phyloP scores from a whole-genome alignment of 2,329 filamentous ascomycete genomes.

The Sodiomyces alkalinus region DNA sequence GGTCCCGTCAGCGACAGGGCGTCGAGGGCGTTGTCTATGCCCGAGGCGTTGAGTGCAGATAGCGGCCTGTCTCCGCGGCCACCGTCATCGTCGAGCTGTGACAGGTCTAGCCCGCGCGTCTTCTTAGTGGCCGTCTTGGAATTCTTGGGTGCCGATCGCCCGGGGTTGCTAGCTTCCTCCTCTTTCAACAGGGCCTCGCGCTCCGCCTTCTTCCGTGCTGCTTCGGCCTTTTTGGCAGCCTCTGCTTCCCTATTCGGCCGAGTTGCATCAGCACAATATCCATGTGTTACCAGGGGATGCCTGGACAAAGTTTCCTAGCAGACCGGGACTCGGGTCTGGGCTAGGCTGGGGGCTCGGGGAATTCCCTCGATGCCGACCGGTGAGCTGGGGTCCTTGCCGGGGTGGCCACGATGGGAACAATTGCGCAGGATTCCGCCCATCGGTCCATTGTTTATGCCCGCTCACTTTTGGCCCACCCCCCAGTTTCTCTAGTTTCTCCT shows the following conservation, averaged over 20 bases:
- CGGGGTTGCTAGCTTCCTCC: slow-evolving; percentile 55
- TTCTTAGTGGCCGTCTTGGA: slow-evolving; percentile 55
- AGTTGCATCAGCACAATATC: neutral
- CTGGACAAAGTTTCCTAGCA: too few relatives aligned
- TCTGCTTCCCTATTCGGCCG: slow-evolving; percentile 55
- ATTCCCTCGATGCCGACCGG: too few relatives aligned
- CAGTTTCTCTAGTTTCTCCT: neutral
- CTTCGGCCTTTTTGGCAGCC: slow-evolving; percentile 68
- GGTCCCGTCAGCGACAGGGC: slow-evolving; percentile 53
- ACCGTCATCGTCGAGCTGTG: slow-evolving; percentile 52
- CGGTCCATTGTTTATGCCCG: too few relatives aligned
- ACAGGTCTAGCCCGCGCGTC: slow-evolving; percentile 57
- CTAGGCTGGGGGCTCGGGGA: too few relatives aligned
- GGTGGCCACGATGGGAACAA: too few relatives aligned
- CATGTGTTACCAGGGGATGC: neutral
- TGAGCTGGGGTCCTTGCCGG: too few relatives aligned
- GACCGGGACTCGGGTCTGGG: too few relatives aligned
- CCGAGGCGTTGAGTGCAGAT: slow-evolving; percentile 58
- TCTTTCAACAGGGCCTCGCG: slow-evolving; percentile 68
- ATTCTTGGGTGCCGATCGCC: slow-evolving; percentile 49
- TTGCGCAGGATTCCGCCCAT: too few relatives aligned
- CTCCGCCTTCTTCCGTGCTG: slow-evolving; percentile 81
- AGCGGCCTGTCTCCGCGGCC: slow-evolving; percentile 24
- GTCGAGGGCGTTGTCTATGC: slow-evolving; percentile 89
- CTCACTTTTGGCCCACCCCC: slow-evolving; percentile 8